phyloP scores from a whole-genome alignment of 2,329 filamentous ascomycete genomes.

The Neonectria coccinea region DNA sequence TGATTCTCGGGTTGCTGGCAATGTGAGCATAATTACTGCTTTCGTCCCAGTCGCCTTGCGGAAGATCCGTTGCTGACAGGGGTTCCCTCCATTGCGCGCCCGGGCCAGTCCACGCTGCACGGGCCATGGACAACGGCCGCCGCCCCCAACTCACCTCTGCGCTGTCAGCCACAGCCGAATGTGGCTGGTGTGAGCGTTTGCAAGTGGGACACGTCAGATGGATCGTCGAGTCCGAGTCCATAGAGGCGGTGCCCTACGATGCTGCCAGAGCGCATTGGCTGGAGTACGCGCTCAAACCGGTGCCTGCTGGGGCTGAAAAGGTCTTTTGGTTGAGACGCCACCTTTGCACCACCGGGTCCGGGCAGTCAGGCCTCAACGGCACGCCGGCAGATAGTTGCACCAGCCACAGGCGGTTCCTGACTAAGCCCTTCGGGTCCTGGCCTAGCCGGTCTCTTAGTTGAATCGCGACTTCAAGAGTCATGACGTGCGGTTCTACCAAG shows the following conservation, averaged over 20 bases:
- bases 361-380: not conserved
- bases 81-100: conserved; percentile 17
- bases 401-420: conserved; percentile 21
- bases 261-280: not conserved
- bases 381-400: not conserved
- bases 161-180: not conserved
- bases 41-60: conserved; percentile 10
- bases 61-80: conserved; percentile 22
- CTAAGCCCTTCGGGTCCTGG: conserved; percentile 1
- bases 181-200: conserved; percentile 17
- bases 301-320: conserved; percentile 4
- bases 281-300: not conserved
- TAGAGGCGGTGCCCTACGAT: not conserved
- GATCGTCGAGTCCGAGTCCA: not conserved
- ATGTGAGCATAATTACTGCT: conserved; percentile 26
- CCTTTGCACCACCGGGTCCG: not conserved
- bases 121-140: not conserved
- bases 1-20: conserved; percentile 10
- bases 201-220: conserved; percentile 2
- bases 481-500: not conserved
- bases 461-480: not conserved
- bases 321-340: conserved; percentile 5
- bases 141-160: not conserved
- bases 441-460: not conserved
- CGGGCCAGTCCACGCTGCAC: not conserved